Evolutionary conservation across 2,329 filamentous ascomycete species (phyloP).

Genomic region (Colletotrichum spaethianum): DNA sequence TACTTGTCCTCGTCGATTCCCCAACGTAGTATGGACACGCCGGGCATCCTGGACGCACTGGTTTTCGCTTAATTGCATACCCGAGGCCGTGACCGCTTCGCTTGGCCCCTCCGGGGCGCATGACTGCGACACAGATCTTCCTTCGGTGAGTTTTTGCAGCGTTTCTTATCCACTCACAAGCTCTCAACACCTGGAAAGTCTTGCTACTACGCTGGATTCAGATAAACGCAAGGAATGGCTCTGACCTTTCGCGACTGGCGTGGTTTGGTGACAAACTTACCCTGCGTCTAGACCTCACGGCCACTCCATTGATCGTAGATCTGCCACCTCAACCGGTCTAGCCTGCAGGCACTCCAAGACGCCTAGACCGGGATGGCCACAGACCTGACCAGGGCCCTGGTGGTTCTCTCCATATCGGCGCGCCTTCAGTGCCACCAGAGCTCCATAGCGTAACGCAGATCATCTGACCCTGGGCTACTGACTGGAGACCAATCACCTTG

Average conservation of each 20-base stretch:
- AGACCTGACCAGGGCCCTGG: conserved; percentile 31
- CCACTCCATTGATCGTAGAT: conserved; percentile 40
- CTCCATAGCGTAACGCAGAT: conserved; percentile 32
- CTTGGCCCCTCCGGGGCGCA: not conserved
- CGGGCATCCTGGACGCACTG: not conserved
- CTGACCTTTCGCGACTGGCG: conserved; percentile 15
- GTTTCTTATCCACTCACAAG: conserved; percentile 7
- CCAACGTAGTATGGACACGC: not conserved
- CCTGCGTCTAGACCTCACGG: conserved; percentile 35
- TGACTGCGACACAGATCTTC: conserved; percentile 1
- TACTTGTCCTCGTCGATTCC: not conserved
- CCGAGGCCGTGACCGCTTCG: not conserved
- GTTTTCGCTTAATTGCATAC: conserved; percentile 22
- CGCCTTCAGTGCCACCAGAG: conserved; percentile 35
- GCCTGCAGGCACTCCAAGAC: conserved; percentile 32
- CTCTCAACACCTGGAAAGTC: not conserved
- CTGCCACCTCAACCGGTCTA: conserved; percentile 32
- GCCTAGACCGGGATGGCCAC: conserved; percentile 46
- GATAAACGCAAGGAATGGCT: conserved; percentile 33
- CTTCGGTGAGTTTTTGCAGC: conserved; percentile 21
- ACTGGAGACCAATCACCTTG: conserved; percentile 13
- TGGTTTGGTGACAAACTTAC: conserved; percentile 30
- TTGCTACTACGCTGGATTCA: conserved; percentile 30
- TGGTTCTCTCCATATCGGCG: conserved; percentile 28
- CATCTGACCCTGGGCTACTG: conserved; percentile 27